Percentiles rank a stretch among this genome's conserved stretches.
Conservation (phyloP, 202 grass and related monocot species). For the Cymbopogon flexuosus region DNA sequence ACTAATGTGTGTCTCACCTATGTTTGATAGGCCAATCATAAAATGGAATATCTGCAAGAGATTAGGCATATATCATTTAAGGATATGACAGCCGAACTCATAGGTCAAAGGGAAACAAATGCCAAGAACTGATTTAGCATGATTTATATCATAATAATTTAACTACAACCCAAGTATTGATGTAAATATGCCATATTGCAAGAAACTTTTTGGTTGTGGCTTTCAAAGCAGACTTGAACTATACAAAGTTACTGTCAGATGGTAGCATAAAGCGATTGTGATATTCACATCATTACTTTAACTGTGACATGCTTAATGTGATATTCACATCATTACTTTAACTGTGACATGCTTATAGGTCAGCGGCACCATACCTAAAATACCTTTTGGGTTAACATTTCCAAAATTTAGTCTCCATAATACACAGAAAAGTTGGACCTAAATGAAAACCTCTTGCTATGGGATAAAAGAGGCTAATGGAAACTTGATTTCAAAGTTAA, state of each 20-base stretch:
- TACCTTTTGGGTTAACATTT: not conserved
- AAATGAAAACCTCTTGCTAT: not conserved
- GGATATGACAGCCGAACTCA: conserved; percentile 19
- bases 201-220: not conserved
- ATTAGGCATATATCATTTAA: conserved; percentile 55
- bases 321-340: not conserved
- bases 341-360: conserved; percentile 14
- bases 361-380: conserved; percentile 5
- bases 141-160: conserved; percentile 10
- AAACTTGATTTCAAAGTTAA: not conserved
- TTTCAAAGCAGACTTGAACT: conserved; percentile 19
- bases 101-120: conserved; percentile 30
- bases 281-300: not conserved
- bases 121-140: conserved; percentile 4
- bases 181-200: conserved; percentile 18
- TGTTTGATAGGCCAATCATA: conserved; percentile 86
- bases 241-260: not conserved
- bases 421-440: not conserved
- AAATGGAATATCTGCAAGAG: conserved; percentile 97
- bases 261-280: not conserved
- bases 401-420: not conserved
- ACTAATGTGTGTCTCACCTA: conserved; percentile 65
- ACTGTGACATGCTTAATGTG: not conserved
- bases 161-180: conserved; percentile 18
- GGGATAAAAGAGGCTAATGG: not conserved